Evolutionary conservation across 352 stramenopile genomes (phyloP).

Genomic region (Pythium monospermum): DNA sequence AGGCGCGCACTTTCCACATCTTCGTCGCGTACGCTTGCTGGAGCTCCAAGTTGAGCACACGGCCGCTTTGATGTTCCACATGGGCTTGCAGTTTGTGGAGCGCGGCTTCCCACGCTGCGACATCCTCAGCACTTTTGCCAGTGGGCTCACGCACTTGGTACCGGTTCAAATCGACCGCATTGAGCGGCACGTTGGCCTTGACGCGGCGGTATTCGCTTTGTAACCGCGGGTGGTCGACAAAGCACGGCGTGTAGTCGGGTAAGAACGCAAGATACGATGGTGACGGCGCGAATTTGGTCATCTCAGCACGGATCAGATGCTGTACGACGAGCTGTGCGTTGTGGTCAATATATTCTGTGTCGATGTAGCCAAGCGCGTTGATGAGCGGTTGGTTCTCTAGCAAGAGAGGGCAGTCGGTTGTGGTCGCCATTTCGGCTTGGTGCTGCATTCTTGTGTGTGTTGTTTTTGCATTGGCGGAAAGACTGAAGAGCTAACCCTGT

Average conservation of each 20-base stretch:
- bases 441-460: no score
- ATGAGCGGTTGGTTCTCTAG: constrained; percentile 57
- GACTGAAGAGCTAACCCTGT: neutral
- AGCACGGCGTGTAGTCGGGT: constrained; percentile 47
- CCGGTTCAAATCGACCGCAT: constrained; percentile 66
- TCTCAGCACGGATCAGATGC: constrained; percentile 63
- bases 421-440: constrained; percentile 27
- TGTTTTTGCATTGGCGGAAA: neutral
- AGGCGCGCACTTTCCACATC: constrained; percentile 51
- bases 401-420: constrained; percentile 50
- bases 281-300: constrained; percentile 53
- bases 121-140: constrained; percentile 30
- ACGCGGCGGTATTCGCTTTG: constrained; percentile 74
- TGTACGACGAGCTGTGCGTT: constrained; percentile 51
- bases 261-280: constrained; percentile 61
- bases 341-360: constrained; percentile 53
- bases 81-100: constrained; percentile 43
- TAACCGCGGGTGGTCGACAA: constrained; percentile 43
- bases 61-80: constrained; percentile 60
- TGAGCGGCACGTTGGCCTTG: constrained; percentile 53
- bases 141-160: constrained; percentile 51
- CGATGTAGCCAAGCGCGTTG: constrained; percentile 71
- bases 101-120: constrained; percentile 49
- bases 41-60: constrained; percentile 71
- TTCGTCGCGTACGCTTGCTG: constrained; percentile 70